Evolutionary conservation across 306 rosid species (phyloP), one percentile per base, ranked within the genome.

Genomic region (Astragalus membranaceus): DNA sequence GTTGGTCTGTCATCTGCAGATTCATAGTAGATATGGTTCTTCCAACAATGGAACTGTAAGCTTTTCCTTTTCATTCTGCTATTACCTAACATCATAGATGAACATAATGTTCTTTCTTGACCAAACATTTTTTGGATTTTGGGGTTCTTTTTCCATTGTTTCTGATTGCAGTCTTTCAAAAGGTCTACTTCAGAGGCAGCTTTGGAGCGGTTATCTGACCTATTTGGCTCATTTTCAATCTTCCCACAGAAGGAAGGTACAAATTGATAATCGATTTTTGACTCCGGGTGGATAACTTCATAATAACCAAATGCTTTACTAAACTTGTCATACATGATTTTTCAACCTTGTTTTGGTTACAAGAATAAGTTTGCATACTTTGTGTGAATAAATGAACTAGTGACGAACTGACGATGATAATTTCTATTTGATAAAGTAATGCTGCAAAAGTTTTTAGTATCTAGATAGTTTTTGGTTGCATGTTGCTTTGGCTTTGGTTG

Each of bases 111-210:
- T 53, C 41, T 51, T 64, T 57, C 44, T 35, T 57, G 59, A 44
- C 62, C 29, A 4, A 32, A 57, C 39, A 26, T 59, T 52, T n/a
- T n/a, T 8, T 23, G 15, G 67, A 60, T 70, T 57, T 13, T 7
- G 67, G 3, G 13, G 44, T 66, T 56, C 50, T 58, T 65, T 20
- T 33, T 70, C 26, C 67, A 42, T 1, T 11, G 67, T 63, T 15
- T 75, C 52, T 72, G 20, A 63, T 80, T 74, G 52, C 64, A 93
- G 97, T n/a, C 66, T 72, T 81, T 88, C 77, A 85, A 60, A 83
- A 91, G 97, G 82, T 94, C 97, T 6, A 52, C 84, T 77, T 94
- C 98, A 12, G 98, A 85, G 71, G 70, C 80, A 55, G 82, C 89
- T 42, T 73, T 90, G 69, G 92, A 87, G 71, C 85, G 90, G 54